A percentile compares a stretch with the other conserved stretches of the same genome.
phyloP scores from a whole-genome alignment of 371 early-diverging fungal genomes.

The Mucor lusitanicus region DNA sequence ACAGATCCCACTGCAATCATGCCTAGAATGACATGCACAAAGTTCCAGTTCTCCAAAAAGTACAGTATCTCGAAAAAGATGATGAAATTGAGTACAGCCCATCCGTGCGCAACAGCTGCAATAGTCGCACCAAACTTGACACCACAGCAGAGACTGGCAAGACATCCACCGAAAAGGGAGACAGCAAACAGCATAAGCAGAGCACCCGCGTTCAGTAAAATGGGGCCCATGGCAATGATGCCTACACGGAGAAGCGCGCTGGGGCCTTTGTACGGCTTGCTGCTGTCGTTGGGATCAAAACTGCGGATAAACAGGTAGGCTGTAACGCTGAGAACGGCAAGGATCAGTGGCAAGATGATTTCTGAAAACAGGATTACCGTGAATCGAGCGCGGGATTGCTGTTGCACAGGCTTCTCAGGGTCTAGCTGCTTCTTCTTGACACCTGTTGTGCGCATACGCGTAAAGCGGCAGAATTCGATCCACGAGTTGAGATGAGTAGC shows the following conservation, averaged over 20 bases:
- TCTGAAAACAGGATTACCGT: slow-evolving; percentile 72
- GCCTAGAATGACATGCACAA: slow-evolving; percentile 65
- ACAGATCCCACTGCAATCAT: slow-evolving; percentile 63
- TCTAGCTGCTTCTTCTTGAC: slow-evolving; percentile 74
- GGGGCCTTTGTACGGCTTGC: slow-evolving; percentile 29
- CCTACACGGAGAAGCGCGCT: slow-evolving; percentile 56
- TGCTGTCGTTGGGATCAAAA: slow-evolving; percentile 24
- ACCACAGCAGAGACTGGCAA: slow-evolving; percentile 58
- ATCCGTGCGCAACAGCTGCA: slow-evolving; percentile 68
- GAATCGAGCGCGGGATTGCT: slow-evolving; percentile 63
- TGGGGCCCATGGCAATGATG: slow-evolving; percentile 67
- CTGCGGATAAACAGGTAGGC: slow-evolving; percentile 66
- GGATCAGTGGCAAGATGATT: slow-evolving; percentile 67
- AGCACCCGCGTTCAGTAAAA: slow-evolving; percentile 67
- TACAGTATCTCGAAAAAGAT: slow-evolving; percentile 63
- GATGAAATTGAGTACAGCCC: slow-evolving; percentile 64
- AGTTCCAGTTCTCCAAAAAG: slow-evolving; percentile 68
- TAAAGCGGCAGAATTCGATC: slow-evolving; percentile 71
- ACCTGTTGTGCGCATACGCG: slow-evolving; percentile 75
- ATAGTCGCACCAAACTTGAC: slow-evolving; percentile 71
- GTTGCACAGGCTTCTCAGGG: slow-evolving; percentile 44
- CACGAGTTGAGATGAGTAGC: slow-evolving; percentile 69
- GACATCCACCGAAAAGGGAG: slow-evolving; percentile 69
- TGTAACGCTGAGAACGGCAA: slow-evolving; percentile 63
- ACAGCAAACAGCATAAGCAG: slow-evolving; percentile 65